Evolutionary conservation across 2,329 filamentous ascomycete genomes (phyloP), one percentile per base, ranked within the genome.

Genomic region (Fonsecaea monophora): DNA sequence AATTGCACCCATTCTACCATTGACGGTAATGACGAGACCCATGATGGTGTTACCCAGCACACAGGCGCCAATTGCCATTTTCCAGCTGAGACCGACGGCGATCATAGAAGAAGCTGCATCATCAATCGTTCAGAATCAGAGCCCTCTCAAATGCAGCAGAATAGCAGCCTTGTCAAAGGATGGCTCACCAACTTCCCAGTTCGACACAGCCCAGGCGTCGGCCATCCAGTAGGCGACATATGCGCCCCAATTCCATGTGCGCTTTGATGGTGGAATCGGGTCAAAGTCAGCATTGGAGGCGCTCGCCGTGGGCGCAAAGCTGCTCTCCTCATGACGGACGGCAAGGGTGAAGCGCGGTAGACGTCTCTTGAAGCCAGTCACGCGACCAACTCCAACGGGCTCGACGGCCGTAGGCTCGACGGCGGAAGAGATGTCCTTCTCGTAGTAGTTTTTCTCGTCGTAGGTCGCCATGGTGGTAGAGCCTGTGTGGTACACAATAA

Each of bases 11-110:
- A 87, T 82, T 13, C 86, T 85, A 21, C 87, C 86, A 70, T 86
- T 88, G 10, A 84, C 79, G 12, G 85, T 84, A 53, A 89, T 89
- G n/a, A 89, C 85, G 53, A 86, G 80, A 40, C 82, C 83, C 48
- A 86, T 82, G 64, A 85, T 82, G 25, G 42, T 1, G 40, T 76
- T 76, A 10, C 75, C 75, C 7, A 77, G 70, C 21, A 76, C 75
- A 65, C 75, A 76, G 35, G 75, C 74, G 38, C 76, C 75, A 57
- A 77, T 75, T 8, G 75, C 75, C 72, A 74, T 73, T 69, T 67
- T 73, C 75, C 84, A 87, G 60, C 80, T 83, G 18, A 88, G 78
- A 3, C 86, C 85, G 35, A 84, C 80, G n/a, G 81, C 78, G 15
- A 84, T 77, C 66, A 85, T 83, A 55, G 81, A 81, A 37, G 75